A percentile compares a stretch with the other conserved stretches of the same genome.
Evolutionary conservation across 2,329 filamentous ascomycete species (phyloP).

Genomic region (Cladosporium sp.): DNA sequence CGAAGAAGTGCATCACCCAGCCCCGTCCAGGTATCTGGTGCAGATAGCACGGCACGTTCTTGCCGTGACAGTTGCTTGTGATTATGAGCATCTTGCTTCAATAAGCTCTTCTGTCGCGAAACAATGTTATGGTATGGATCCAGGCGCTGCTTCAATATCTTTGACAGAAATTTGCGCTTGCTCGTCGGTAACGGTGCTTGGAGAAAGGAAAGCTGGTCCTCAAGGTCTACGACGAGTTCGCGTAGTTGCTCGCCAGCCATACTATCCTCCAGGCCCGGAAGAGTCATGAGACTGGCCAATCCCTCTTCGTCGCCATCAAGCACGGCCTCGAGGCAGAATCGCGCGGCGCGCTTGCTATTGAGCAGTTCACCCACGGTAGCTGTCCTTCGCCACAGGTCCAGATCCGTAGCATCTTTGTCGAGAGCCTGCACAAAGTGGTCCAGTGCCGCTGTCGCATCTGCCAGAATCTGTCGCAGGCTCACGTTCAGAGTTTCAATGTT

Average conservation of each 20-base stretch:
- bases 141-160: constrained; percentile 53
- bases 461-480: constrained; percentile 32
- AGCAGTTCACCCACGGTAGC: constrained; percentile 59
- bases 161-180: constrained; percentile 52
- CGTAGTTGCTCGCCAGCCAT: constrained; percentile 55
- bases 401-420: constrained; percentile 64
- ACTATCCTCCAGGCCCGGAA: constrained; percentile 60
- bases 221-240: constrained; percentile 50
- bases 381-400: constrained; percentile 64
- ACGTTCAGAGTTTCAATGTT: constrained; percentile 30
- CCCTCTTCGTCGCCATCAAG: constrained; percentile 62
- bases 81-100: constrained; percentile 10
- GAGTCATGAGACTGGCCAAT: constrained; percentile 53
- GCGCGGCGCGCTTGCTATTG: constrained; percentile 58
- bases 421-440: constrained; percentile 61
- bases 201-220: constrained; percentile 57
- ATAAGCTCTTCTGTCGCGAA: constrained; percentile 19
- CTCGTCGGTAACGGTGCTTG: constrained; percentile 53
- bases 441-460: constrained; percentile 47
- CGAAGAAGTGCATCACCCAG: constrained; percentile 34
- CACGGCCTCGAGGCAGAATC: constrained; percentile 65
- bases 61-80: constrained; percentile 13
- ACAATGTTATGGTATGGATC: constrained; percentile 54
- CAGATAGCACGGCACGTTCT: constrained; percentile 26
- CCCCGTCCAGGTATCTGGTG: constrained; percentile 35